Base-by-base conservation (phyloP, 2,329 filamentous ascomycete species). In the Scleromitrula shiraiana region DNA sequence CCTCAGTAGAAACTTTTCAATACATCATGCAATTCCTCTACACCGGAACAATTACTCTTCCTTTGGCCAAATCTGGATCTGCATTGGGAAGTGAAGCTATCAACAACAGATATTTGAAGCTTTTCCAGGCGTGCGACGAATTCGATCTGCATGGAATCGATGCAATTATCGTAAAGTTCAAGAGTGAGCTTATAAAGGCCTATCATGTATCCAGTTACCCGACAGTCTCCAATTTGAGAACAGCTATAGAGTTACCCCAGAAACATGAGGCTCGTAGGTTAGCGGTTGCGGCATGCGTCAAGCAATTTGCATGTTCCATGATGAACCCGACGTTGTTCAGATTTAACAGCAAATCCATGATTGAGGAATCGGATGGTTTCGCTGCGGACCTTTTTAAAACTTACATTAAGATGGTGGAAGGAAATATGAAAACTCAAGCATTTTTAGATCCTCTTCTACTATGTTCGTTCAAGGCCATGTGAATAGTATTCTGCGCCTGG, bases 21-120 rank as follows among this genome's bases (percentile, higher is more conserved):
- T 33, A 50, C 14, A 15, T 45, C 4, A n/a, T 53, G 17, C 48
- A 51, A 41, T 56, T 47, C 41, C 46, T 58, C 17, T 53, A 49
- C n/a, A 41, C 41, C 6, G 7, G 24, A 14, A 7, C 20, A 7
- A 41, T 47, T 10, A 26, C 14, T 2, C 23, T 47, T 10, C 37
- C 44, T 4, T n/a, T n/a, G n/a, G n/a, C n/a, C n/a, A n/a, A n/a
- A n/a, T n/a, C n/a, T n/a, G n/a, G n/a, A n/a, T n/a, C n/a, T n/a
- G n/a, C n/a, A n/a, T n/a, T n/a, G n/a, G n/a, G n/a, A n/a, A n/a
- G n/a, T n/a, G n/a, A n/a, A n/a, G n/a, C n/a, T n/a, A n/a, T 27
- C 17, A n/a, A 15, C 9, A 37, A 4, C 6, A 40, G 8, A 5
- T 15, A 30, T 38, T 20, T 27, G 33, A 15, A 14, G n/a, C 26